Evolutionary conservation across 768 basidiomycete species (phyloP), one percentile per base, ranked within the genome.

Genomic region (Kwoniella mangroviensis): DNA sequence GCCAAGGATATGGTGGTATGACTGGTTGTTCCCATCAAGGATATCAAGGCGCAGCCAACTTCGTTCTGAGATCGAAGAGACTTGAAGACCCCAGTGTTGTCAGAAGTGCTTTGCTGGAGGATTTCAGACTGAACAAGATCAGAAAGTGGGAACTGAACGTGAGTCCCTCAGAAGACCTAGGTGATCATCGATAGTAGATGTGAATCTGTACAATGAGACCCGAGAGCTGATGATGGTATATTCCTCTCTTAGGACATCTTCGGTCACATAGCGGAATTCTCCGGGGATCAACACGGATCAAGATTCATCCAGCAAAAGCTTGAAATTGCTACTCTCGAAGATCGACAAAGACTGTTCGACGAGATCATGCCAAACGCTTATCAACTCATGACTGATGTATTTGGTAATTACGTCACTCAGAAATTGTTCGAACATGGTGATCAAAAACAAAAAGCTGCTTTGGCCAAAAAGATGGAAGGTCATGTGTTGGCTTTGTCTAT

Each of bases 351-450:
- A 42, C 86, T 96, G 45, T 97, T 94, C 71, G 89, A 91, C 59
- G 96, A 98, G 84, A 92, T 98, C 74, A 87, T 92, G 22, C 92
- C 93, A 24, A 89, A 90, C 77, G 86, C 89, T 4, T 82, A 94
- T 57, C 88, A 89, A 63, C 86, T 98, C 64, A 91, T 94, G 70
- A 90, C 90, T 76, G 93, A 97, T 79, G 92, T 97, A 55, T 98
- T 96, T 80, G 96, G 95, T 66, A 98, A 98, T 85, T 98, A 97
- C 84, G 92, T 93, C 63, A 89, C 96, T 70, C 96, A 98, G 83
- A 96, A 95, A 83, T 81, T 97, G 75, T 91, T 97, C 75, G 96
- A 98, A 82, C 87, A 90, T 75, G 93, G 95, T 22, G 90, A 89
- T 9, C 87, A 88, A 69, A 83, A 85, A 7, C 94, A 98, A 81